Evolutionary conservation across 768 basidiomycete species (phyloP).

Genomic region (Lentinula aciculospora): DNA sequence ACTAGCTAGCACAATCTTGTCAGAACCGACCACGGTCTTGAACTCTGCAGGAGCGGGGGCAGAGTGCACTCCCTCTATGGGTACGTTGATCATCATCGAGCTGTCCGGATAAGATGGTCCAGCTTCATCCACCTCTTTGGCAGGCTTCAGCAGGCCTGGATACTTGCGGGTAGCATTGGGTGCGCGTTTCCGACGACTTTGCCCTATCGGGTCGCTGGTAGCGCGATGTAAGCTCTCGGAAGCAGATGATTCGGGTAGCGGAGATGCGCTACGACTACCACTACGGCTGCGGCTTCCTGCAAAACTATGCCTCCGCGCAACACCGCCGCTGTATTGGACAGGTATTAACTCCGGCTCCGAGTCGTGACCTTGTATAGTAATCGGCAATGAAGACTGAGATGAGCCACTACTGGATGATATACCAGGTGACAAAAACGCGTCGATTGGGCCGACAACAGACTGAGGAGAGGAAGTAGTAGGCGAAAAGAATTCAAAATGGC

Average conservation of each 20-base stretch:
- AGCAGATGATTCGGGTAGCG: not conserved
- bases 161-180: not conserved
- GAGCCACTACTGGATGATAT: not conserved
- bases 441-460: not conserved
- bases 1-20: constrained; percentile 6
- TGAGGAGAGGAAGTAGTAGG: not conserved
- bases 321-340: constrained; percentile 1
- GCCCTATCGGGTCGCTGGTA: constrained; percentile 2
- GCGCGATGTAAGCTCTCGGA: not conserved
- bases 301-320: constrained; percentile 1
- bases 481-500: not conserved
- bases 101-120: not conserved
- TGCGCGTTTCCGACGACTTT: constrained; percentile 1
- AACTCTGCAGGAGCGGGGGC: not conserved
- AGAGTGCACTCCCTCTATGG: not conserved
- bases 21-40: constrained; percentile 2
- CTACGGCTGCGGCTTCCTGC: not conserved
- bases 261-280: not conserved
- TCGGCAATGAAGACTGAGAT: not conserved
- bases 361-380: not conserved
- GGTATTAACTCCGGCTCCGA: not conserved
- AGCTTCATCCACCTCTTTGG: constrained; percentile 6
- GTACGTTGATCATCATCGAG: constrained; percentile 5
- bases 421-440: not conserved
- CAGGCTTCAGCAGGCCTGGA: constrained; percentile 1